Evolutionary conservation across 805 yeast species (phyloP), one percentile per base, ranked within the genome.

Genomic region (Scheffersomyces coipomensis): DNA sequence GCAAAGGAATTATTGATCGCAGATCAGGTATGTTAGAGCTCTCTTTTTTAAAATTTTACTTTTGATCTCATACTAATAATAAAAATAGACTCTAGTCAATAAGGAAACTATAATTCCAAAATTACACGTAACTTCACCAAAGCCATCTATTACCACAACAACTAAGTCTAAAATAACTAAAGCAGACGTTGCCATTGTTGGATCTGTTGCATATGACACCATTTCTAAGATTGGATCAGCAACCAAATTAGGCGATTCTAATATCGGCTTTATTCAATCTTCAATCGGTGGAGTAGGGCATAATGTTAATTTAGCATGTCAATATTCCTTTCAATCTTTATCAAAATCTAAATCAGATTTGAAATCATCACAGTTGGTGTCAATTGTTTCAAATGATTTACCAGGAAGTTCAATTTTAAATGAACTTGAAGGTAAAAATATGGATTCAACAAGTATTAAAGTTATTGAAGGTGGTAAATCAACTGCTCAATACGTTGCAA

Each of bases 201-300:
- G 96, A 0, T 80, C 90, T 0, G 65, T 88, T 19, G 95, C 95
- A 0, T 60, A 84, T 26, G 97, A 88, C 55, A 68, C 86, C 0
- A 77, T 83, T 4, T 78, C 87, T 46, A 68, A 71, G 11, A 51
- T 83, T 5, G 47, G 56, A 1, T 26, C 44, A 0, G 37, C 38
- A 0, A 38, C 52, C 13, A 49, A 45, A 11, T 50, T 73, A 49
- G 60, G 64, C 10, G 91, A 91, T 42, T 88, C 96, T 2, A 85
- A 85, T 47, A 93, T 93, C 0, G 89, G 93, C 0, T 54, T 51
- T 0, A 71, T 78, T 5, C 50, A 59, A 1, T 71, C 81, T 2
- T 68, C 83, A 0, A 56, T 87, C 7, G 97, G 96, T 1, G 97
- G 96, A 1, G 96, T 88, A 2, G 97, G 88, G 0, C 81, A 76